These are phyloP conservation scores for Suillus luteus DNA, from an alignment of 768 basidiomycete species.

Conservation along the genomic window DNA sequence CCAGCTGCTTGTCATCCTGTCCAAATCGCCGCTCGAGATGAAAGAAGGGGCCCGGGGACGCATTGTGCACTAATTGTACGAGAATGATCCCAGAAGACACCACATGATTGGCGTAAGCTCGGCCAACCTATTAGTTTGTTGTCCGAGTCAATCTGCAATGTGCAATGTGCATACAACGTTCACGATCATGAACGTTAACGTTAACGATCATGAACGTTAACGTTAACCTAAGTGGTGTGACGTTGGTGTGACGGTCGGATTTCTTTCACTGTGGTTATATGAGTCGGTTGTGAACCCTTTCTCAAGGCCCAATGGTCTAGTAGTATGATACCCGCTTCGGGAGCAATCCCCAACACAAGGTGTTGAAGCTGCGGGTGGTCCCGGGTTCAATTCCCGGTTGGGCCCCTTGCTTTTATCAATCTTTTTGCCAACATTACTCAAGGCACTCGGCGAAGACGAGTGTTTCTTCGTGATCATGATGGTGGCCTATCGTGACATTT, in stretches of 20 bases:
- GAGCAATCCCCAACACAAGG: conserved; percentile 24
- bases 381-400: conserved; percentile 62
- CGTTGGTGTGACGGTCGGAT: neutral
- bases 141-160: no score
- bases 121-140: no score
- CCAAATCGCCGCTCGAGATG: neutral
- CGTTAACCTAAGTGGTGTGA: no score
- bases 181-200: no score
- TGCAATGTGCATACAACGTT: no score
- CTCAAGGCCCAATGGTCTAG: conserved; percentile 50
- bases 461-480: neutral
- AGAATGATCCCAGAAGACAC: neutral
- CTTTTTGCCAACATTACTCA: neutral
- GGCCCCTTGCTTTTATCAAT: conserved; percentile 36
- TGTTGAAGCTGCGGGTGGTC: conserved; percentile 48
- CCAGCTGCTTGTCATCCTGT: neutral
- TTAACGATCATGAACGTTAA: no score
- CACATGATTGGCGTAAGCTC: no score
- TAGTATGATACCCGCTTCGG: conserved; percentile 58
- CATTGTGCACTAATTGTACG: neutral
- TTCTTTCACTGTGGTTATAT: neutral
- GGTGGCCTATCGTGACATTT: neutral
- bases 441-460: neutral
- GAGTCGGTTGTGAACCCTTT: neutral
- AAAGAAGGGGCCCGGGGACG: neutral